Evolutionary conservation across 768 basidiomycete species (phyloP), one percentile per base, ranked within the genome.

Genomic region (Daedaleopsis nitida): DNA sequence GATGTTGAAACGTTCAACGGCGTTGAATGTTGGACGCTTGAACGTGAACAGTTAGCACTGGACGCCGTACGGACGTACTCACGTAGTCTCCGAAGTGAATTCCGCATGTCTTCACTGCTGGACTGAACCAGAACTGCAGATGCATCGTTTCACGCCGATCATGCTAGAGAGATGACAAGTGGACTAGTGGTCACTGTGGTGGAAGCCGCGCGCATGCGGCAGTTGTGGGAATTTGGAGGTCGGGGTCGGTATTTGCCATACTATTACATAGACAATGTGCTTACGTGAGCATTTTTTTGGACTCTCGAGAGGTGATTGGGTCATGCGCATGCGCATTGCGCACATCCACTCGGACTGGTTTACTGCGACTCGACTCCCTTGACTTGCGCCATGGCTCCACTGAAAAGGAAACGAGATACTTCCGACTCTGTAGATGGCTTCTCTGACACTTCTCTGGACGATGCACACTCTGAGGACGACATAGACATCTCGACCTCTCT

Each of bases 401-500:
- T 34, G 4, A 66, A 66, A 38, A 39, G 65, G 5, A 66, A 59
- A 24, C 59, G 47, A 38, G 57, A 47, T 10, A n/a, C 45, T 35
- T 45, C 23, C 2, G 59, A 56, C 2, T 60, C 58, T 19, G 61
- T 53, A 14, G 27, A 39, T 21, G 59, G 43, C 21, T 57, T 39
- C 13, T 65, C 58, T 6, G 65, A 62, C 19, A 52, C 62, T n/a
- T 59, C 60, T 43, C 45, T 59, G 16, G 56, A 57, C 23, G 42
- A 62, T 3, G 57, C 32, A 17, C 13, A 48, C 49, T 65, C 64
- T 9, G 68, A 78, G 44, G 72, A 75, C 39, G 81, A 83, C 47
- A 65, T 88, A 32, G 89, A 90, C 68, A 89, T 91, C 24, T 89
- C 85, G 54, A 78, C 80, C 47, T 81, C 82, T 9, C 75, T 91